phyloP scores from a whole-genome alignment of 805 yeast species.

The Spathaspora girioi region DNA sequence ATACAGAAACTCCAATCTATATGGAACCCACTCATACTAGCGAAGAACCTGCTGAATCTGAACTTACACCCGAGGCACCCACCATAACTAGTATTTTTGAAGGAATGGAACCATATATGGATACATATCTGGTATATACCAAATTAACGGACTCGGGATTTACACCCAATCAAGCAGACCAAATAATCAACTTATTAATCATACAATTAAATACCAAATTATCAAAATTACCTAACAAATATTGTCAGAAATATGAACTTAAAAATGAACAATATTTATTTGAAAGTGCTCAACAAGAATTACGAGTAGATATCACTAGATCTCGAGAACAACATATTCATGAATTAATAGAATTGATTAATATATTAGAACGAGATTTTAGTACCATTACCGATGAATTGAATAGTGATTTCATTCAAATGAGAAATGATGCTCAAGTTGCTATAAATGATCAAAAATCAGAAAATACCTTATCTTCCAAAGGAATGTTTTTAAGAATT shows the following conservation, averaged over 20 bases:
- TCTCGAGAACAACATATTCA: conserved; percentile 68
- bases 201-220: conserved; percentile 40
- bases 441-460: conserved; percentile 83
- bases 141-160: conserved; percentile 56
- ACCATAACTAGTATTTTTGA: conserved; percentile 57
- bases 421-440: conserved; percentile 75
- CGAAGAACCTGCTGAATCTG: not conserved
- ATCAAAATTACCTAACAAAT: conserved; percentile 41
- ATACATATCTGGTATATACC: conserved; percentile 50
- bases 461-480: conserved; percentile 74
- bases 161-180: conserved; percentile 56
- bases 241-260: conserved; percentile 58
- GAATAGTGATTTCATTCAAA: conserved; percentile 53
- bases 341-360: conserved; percentile 61
- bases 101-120: conserved; percentile 42
- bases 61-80: conserved; percentile 7
- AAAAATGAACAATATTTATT: conserved; percentile 87
- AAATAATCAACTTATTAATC: conserved; percentile 48
- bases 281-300: conserved; percentile 88
- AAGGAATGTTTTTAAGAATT: conserved; percentile 60
- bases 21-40: not conserved
- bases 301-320: conserved; percentile 71
- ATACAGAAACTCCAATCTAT: not conserved
- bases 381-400: conserved; percentile 74
- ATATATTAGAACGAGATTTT: conserved; percentile 67